Conservation (phyloP, 2,329 filamentous ascomycete species). For the Venturia asperata region DNA sequence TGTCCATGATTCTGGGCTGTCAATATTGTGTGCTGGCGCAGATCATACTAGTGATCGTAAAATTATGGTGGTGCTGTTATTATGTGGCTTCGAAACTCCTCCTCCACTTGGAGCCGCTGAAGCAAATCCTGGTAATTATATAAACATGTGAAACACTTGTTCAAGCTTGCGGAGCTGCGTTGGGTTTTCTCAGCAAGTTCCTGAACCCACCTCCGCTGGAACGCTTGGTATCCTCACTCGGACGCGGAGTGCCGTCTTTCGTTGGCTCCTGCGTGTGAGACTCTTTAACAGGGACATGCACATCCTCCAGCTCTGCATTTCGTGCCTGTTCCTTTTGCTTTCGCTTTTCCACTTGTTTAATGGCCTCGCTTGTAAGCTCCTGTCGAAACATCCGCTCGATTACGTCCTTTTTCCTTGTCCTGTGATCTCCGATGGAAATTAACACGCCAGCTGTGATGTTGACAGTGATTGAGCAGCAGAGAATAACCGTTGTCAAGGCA, state of each 20-base stretch:
- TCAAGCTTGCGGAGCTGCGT: neutral
- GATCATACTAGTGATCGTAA: neutral
- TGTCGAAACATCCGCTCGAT: slow-evolving; percentile 69
- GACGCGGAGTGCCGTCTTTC: slow-evolving; percentile 1
- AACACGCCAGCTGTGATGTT: slow-evolving; percentile 71
- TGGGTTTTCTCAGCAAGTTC: neutral
- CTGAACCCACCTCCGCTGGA: neutral
- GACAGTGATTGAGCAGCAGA: slow-evolving; percentile 68
- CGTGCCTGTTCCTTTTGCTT: slow-evolving; percentile 1
- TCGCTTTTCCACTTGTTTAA: slow-evolving; percentile 49
- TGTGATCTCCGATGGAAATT: slow-evolving; percentile 68
- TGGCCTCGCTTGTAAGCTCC: slow-evolving; percentile 61
- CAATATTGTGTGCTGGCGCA: neutral
- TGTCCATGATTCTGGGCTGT: neutral
- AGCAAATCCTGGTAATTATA: neutral
- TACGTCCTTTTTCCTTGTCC: slow-evolving; percentile 79
- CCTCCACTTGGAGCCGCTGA: neutral
- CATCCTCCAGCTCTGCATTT: neutral
- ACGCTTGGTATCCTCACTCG: slow-evolving; percentile 1
- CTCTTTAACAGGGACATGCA: neutral
- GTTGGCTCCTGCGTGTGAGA: neutral
- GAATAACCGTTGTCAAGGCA: slow-evolving; percentile 72
- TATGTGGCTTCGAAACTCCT: neutral
- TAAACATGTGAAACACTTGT: neutral
- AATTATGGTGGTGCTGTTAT: neutral